Base-by-base conservation (phyloP, 305 asterid species). In the Fraxinus angustifolia region DNA sequence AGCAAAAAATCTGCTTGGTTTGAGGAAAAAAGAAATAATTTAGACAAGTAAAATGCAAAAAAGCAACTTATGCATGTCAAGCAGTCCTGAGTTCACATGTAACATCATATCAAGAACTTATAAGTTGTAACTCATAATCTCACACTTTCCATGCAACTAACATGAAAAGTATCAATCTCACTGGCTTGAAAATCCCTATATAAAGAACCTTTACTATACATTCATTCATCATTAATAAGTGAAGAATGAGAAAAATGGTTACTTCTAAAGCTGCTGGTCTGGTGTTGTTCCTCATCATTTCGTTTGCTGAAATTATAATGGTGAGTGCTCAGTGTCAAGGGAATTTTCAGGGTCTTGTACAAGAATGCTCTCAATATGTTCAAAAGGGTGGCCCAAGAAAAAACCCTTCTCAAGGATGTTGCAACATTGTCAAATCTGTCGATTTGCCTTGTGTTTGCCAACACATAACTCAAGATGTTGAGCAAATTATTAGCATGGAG, bases 321-420 rank as follows among this genome's bases (percentile, higher is more conserved):
- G 94, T 75, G 6, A 80, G 68, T 10, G 91, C 89, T 4, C 93
- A 93, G 79, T 93, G 97, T 80, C 86, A 83, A 79, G 97, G 96
- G 1, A 87, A 91, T 33, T 79, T 93, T 40, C 87, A 86, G 75
- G 94, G 93, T 6, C 92, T 93, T 0, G 74, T 91, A 0, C 83
- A 88, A 16, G 86, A 90, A 73, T 93, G 96, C 76, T 86, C 93
- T 0, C 83, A 56, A 40, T 93, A 74, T 33, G 97, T 93, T 12
- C 91, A 86, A 12, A 90, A 58, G 68, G 1, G 76, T 4, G 93
- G 96, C 0, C 96, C 97, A 0, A 31, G 60, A 28, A 21, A 30
- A 4, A 58, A 16, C 14, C 97, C 97, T 33, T 88, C 94, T 71
- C 83, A 76, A 28, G 81, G 26, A 8, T 93, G 97, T 36, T 93